phyloP scores from a whole-genome alignment of 495 filamentous ascomycete genomes.

The Lepidopterella palustris region DNA sequence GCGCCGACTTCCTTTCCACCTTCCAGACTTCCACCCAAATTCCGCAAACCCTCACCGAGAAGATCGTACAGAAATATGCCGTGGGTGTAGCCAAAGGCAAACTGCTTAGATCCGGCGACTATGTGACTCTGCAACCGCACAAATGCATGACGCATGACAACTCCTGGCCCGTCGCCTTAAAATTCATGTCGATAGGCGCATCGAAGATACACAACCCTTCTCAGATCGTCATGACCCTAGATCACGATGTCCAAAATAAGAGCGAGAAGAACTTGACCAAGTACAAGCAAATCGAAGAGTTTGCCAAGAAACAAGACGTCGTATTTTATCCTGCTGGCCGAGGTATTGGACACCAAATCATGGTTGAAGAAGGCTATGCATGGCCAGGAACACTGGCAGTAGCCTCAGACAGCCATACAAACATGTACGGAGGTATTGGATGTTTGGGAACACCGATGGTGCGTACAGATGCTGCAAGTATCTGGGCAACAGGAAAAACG shows the following conservation, averaged over 20 bases:
- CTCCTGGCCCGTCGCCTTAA: conserved; percentile 73
- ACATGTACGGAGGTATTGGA: conserved; percentile 83
- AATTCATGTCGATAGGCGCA: conserved; percentile 88
- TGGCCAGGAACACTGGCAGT: conserved; percentile 83
- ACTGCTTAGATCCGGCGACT: conserved; percentile 68
- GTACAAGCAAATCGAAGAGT: conserved; percentile 78
- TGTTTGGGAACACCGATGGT: conserved; percentile 78
- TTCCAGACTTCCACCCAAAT: conserved; percentile 29
- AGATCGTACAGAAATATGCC: conserved; percentile 78
- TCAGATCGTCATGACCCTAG: conserved; percentile 83
- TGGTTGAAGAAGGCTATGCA: conserved; percentile 75
- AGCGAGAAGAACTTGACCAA: conserved; percentile 76
- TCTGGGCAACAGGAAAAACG: conserved; percentile 77
- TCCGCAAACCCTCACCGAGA: conserved; percentile 83
- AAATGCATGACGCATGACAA: conserved; percentile 93
- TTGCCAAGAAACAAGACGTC: conserved; percentile 73
- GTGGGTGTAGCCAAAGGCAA: conserved; percentile 67
- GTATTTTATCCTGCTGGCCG: conserved; percentile 77
- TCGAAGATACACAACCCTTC: conserved; percentile 60
- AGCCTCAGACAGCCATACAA: conserved; percentile 77
- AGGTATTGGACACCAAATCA: conserved; percentile 86
- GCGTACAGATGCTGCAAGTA: conserved; percentile 75
- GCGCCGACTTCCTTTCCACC: conserved; percentile 35
- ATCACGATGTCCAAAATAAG: conserved; percentile 93
- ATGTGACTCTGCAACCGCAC: conserved; percentile 69